phyloP scores from a whole-genome alignment of 1,139 yeast species.

The Starmera stellimalicola region DNA sequence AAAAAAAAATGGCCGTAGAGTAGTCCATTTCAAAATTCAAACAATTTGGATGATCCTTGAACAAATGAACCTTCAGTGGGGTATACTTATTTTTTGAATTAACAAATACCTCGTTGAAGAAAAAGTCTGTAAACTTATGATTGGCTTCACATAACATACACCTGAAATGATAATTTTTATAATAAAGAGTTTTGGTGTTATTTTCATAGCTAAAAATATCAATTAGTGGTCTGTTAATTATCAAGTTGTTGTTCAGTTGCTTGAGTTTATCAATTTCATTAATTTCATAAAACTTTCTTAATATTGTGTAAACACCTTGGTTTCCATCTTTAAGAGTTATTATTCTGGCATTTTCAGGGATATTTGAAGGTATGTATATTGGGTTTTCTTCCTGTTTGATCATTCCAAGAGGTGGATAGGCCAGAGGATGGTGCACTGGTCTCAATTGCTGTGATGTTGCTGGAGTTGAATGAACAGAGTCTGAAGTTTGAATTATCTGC shows the following conservation, averaged over 20 bases:
- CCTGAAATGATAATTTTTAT: background rate
- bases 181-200: background rate
- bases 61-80: background rate
- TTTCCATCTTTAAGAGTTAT: background rate
- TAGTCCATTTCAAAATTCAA: background rate
- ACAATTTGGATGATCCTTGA: background rate
- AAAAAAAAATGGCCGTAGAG: background rate
- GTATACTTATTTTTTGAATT: background rate
- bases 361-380: too few relatives aligned
- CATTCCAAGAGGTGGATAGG: too few relatives aligned
- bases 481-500: too few relatives aligned
- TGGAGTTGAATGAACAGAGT: too few relatives aligned
- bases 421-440: too few relatives aligned
- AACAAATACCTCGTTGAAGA: background rate
- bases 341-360: background rate
- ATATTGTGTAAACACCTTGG: background rate
- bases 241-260: too few relatives aligned
- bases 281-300: too few relatives aligned
- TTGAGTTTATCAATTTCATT: too few relatives aligned
- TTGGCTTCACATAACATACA: background rate
- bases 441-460: too few relatives aligned
- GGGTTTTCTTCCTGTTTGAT: too few relatives aligned
- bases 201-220: too few relatives aligned
- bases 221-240: too few relatives aligned
- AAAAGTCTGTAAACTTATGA: background rate